Base-by-base conservation (phyloP, 2,329 filamentous ascomycete species). In the Penicillium sp. region DNA sequence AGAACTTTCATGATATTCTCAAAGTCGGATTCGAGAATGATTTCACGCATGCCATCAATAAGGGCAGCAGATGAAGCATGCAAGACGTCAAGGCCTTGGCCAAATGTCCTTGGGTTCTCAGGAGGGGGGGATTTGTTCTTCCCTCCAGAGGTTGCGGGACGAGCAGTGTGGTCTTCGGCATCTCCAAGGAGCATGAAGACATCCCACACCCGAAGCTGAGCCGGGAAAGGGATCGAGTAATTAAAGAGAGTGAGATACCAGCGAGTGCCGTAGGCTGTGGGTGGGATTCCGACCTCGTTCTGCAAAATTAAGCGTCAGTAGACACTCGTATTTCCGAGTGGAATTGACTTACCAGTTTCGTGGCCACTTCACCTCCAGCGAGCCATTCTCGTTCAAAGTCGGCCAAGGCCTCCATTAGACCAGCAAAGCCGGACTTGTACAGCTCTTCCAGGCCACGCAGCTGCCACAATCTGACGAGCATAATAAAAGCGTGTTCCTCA, bases 241-340 rank as follows among this genome's bases (percentile, higher is more conserved):
- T 97, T 97, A 82, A 99, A 99, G 9, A 99, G 81, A 2, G 94
- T 99, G 50, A 99, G 81, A 71, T 99, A 99, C 94, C 94, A 99
- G 50, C 92, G 83, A 4, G 93, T 97, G 32, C 92, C 94, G 70
- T 97, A 99, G n/a, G 92, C 88, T 2, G 92, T 96, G 18, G 90
- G 86, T 40, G 90, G 86, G 64, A 99, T 94, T 60, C 82, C 82
- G 31, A 97, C 82, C 59, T 92, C 88, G 46, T 82, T 83, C 88
- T 91, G 48, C 18, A 61, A 38, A 4, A 29, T n/a, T 31, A 48
- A n/a, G 13, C 8, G 55, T 59, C 31, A 63, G 53, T 29, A 34
- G 37, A 29, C 37, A 24, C 9, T 37, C 16, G 11, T 6, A n/a
- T n/a, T 29, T 31, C 14, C 14, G 3, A 32, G 29, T 2, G 13